Evolutionary conservation across 2,329 filamentous ascomycete species (phyloP), one percentile per base, ranked within the genome.

Genomic region (Alternaria sp.): DNA sequence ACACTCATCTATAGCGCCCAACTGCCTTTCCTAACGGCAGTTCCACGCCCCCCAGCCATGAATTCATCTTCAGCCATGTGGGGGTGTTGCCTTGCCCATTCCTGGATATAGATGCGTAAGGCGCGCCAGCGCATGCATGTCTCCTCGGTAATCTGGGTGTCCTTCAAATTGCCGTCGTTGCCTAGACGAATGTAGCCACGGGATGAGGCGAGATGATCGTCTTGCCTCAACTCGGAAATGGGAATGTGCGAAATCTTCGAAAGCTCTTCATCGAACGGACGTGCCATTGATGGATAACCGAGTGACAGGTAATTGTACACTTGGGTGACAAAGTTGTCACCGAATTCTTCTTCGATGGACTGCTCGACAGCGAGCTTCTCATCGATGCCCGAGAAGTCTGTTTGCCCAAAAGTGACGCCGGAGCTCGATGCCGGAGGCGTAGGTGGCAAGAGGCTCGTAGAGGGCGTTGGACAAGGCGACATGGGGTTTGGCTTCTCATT

Each of bases 291-390:
- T 4, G 95, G 94, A 78, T 97, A 97, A 6, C 95, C 95, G 6
- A 98, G 86, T 0, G 93, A 97, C 15, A 98, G 85, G 79, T 98
- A 98, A 79, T 98, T 97, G 85, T 96, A 98, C 8, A 98, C 94
- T 80, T 98, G 95, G 0, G 94, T 97, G 59, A 97, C 89, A 77
- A 97, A 97, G 4, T 85, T 85, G 77, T 97, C 93, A 64, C 90
- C 85, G 73, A 96, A 97, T 79, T 97, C 93, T 30, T 81, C 77
- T 26, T 85, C 81, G 45, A 89, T 84, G 11, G 81, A 76, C 82
- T 81, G 77, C 66, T 85, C 83, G 6, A 75, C 70, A 32, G 74
- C 76, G 46, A 84, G 77, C 59, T 80, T 80, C 45, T 79, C 77
- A 52, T 81, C 76, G 28, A 84, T 79, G 56, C 77, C 75, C 40